Conservation (phyloP, 176 grass and related monocot species). For the Zea mays region Zm-B73-REFERENCE-NAM-5.0 NC_050102.1:137953001-137953500, state of each 20-base stretch:
- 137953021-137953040: neutral
- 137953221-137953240: constrained; percentile 41
- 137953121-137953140: constrained; percentile 33
- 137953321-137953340: neutral
- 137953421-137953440: neutral
- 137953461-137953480: neutral
- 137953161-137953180: constrained; percentile 10
- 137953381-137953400: neutral
- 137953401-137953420: neutral
- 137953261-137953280: neutral
- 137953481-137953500: neutral
- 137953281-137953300: constrained; percentile 15
- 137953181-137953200: constrained; percentile 55
- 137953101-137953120: constrained; percentile 26
- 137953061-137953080: neutral
- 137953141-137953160: neutral
- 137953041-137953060: no score
- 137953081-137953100: neutral
- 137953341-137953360: constrained; percentile 1
- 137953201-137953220: constrained; percentile 47
- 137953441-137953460: constrained; percentile 4
- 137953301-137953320: constrained; percentile 31
- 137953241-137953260: constrained; percentile 48
- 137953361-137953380: constrained; percentile 18
- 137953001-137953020: neutral